Evolutionary conservation across 352 stramenopile species (phyloP).

Genomic region (Globisporangium middletonii): DNA sequence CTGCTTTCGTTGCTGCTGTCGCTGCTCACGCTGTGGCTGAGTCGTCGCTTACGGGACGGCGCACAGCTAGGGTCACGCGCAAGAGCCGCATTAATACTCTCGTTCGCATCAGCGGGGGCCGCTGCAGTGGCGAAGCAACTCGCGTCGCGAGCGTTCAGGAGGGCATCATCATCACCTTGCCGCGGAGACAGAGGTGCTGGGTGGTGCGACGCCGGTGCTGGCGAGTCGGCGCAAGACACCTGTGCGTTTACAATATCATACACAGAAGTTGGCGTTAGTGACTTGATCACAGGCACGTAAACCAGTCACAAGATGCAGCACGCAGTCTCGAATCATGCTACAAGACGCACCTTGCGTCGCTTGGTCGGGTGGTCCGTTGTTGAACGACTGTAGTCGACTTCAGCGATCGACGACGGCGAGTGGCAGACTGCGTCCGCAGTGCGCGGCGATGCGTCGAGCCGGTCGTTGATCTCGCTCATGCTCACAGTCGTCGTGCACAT

Average conservation of each 20-base stretch:
- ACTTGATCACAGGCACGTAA: background rate
- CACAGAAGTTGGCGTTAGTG: background rate
- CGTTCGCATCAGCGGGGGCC: conserved; percentile 23
- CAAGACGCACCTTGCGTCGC: conserved; percentile 26
- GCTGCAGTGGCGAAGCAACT: conserved; percentile 14
- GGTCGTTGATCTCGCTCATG: conserved; percentile 20
- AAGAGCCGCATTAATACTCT: conserved; percentile 72
- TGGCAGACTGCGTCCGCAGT: conserved; percentile 23
- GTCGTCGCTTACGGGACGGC: conserved; percentile 57
- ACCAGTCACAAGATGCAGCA: background rate
- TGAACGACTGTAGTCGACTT: conserved; percentile 30
- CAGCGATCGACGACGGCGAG: conserved; percentile 62
- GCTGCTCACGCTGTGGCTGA: conserved; percentile 23
- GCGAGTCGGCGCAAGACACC: conserved; percentile 7
- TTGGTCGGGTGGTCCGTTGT: conserved; percentile 1
- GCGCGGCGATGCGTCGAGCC: conserved; percentile 23
- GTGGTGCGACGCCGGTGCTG: background rate
- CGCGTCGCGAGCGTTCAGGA: conserved; percentile 21
- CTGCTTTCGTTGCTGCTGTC: conserved; percentile 11
- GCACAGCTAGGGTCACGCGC: conserved; percentile 54
- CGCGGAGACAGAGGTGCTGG: conserved; percentile 2
- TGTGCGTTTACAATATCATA: background rate
- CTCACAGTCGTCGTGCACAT: conserved; percentile 28
- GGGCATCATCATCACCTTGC: conserved; percentile 33
- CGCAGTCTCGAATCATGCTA: background rate